Evolutionary conservation across 306 rosid species (phyloP).

Genomic region (Pueraria montana): DNA sequence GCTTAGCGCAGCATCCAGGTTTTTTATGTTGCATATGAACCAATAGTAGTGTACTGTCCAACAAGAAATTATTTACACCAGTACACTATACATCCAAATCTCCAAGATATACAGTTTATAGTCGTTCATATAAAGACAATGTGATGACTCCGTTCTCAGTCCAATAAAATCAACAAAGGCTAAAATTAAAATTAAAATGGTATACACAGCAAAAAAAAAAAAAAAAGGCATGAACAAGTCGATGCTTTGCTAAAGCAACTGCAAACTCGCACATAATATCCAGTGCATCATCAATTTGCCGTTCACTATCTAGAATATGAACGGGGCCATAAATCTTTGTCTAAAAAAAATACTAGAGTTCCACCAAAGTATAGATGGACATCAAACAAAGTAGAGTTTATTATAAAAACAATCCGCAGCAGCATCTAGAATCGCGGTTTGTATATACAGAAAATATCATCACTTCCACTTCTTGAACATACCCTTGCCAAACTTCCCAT

Average conservation of each 20-base stretch:
- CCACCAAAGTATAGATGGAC: conserved; percentile 16
- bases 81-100: neutral
- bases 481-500: conserved; percentile 58
- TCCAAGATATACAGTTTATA: neutral
- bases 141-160: neutral
- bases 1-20: neutral
- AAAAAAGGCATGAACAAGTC: neutral
- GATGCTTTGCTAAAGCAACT: conserved; percentile 7
- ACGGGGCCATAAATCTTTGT: neutral
- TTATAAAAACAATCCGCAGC: conserved; percentile 29
- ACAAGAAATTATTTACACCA: neutral
- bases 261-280: conserved; percentile 28
- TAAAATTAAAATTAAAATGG: neutral
- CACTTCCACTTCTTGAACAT: conserved; percentile 63
- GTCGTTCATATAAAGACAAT: neutral
- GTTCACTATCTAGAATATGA: conserved; percentile 10
- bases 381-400: conserved; percentile 38
- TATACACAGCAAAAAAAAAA: neutral
- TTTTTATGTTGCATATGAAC: neutral
- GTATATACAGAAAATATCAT: conserved; percentile 41
- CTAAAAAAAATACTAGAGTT: neutral
- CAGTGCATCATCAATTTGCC: neutral
- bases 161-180: neutral
- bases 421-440: neutral
- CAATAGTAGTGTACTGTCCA: neutral